Evolutionary conservation across 129 eudicot genomes (phyloP).

Genomic region (Oenanthe sinensis): DNA sequence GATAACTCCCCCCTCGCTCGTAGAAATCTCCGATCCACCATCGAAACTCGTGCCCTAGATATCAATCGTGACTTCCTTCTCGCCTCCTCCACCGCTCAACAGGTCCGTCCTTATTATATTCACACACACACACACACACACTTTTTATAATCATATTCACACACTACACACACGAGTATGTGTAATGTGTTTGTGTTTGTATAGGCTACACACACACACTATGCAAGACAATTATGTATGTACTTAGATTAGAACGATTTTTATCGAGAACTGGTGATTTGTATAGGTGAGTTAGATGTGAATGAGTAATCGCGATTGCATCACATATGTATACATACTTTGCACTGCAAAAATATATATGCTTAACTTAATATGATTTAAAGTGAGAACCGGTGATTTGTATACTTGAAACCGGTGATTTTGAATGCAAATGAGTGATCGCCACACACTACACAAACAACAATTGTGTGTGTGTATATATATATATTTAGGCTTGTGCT

Average conservation of each 20-base stretch:
- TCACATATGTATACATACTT: too few species aligned
- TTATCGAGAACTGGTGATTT: not conserved
- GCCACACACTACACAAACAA: too few species aligned
- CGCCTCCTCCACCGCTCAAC: constrained; percentile 65
- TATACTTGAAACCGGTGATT: not conserved
- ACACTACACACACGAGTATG: not conserved
- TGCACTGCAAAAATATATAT: too few species aligned
- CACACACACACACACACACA: not conserved
- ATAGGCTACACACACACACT: too few species aligned
- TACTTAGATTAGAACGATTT: not conserved
- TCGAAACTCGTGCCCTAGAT: constrained; percentile 76
- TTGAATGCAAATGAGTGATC: not conserved
- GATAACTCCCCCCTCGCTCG: constrained; percentile 68
- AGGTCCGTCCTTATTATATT: constrained; percentile 23
- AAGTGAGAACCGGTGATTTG: not conserved
- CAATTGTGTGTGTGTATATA: not conserved
- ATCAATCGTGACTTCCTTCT: constrained; percentile 72
- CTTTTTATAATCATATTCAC: too few species aligned
- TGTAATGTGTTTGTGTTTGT: not conserved
- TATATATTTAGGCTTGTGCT: not conserved
- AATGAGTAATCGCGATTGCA: not conserved
- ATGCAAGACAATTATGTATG: too few species aligned
- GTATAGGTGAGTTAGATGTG: not conserved
- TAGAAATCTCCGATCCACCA: constrained; percentile 91
- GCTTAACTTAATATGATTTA: not conserved